Conservation (phyloP, 306 rosid species). For the Myrica gale region DNA sequence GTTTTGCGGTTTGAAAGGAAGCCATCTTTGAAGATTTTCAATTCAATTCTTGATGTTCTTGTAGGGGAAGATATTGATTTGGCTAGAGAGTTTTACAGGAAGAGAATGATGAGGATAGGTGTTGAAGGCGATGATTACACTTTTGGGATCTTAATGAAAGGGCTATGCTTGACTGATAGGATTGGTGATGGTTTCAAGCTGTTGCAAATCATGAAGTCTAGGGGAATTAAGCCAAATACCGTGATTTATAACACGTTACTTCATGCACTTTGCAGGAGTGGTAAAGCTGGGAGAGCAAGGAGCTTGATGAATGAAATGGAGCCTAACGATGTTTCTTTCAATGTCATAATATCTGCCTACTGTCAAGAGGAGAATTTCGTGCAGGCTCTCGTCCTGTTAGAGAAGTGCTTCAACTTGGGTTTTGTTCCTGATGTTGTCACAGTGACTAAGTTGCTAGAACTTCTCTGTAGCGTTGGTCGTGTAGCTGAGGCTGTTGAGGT, state of each 20-base stretch:
- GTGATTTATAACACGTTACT: conserved; percentile 72
- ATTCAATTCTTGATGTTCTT: conserved; percentile 64
- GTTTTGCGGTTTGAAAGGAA: conserved; percentile 37
- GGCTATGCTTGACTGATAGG: conserved; percentile 64
- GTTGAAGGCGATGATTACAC: conserved; percentile 63
- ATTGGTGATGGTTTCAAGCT: conserved; percentile 75
- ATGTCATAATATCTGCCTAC: conserved; percentile 59
- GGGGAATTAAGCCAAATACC: conserved; percentile 51
- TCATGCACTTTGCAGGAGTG: conserved; percentile 71
- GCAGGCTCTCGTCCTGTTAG: conserved; percentile 65
- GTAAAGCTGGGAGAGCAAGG: conserved; percentile 75
- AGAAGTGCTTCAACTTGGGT: conserved; percentile 60
- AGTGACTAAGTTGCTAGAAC: conserved; percentile 57
- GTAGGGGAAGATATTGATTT: conserved; percentile 74
- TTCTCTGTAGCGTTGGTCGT: conserved; percentile 57
- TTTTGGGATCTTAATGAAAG: conserved; percentile 73
- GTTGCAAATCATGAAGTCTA: conserved; percentile 61
- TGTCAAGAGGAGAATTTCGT: conserved; percentile 64
- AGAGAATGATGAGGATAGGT: conserved; percentile 61
- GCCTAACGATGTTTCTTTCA: conserved; percentile 62
- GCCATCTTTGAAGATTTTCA: conserved; percentile 61
- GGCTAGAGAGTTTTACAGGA: conserved; percentile 71
- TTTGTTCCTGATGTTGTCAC: conserved; percentile 61
- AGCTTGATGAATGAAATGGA: conserved; percentile 76
- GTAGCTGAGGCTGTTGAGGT: conserved; percentile 58